Percentiles rank a stretch among this genome's conserved stretches.
Evolutionary conservation across 1,139 yeast genomes (phyloP).

Genomic region (Pichia sp.): DNA sequence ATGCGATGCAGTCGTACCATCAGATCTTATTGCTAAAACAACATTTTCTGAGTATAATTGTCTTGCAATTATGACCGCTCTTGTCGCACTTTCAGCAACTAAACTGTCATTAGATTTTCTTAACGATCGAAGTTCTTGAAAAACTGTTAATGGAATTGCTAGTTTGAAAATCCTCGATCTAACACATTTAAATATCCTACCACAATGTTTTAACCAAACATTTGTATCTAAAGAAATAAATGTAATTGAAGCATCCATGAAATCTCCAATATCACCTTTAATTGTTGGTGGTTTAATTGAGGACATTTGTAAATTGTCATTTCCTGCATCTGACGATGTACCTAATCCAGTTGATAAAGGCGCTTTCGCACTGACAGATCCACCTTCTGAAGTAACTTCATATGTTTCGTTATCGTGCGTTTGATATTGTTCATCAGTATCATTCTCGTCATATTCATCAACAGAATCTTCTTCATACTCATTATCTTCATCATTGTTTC

Average conservation of each 20-base stretch:
- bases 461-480: constrained; percentile 17
- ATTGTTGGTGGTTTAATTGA: constrained; percentile 11
- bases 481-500: constrained; percentile 5
- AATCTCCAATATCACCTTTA: constrained; percentile 30
- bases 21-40: constrained; percentile 40
- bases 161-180: constrained; percentile 51
- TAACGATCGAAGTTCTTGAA: constrained; percentile 70
- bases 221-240: constrained; percentile 68
- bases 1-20: constrained; percentile 51
- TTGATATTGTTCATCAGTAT: constrained; percentile 15
- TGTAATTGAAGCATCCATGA: constrained; percentile 51
- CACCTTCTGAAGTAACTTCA: constrained; percentile 12
- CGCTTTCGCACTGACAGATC: constrained; percentile 12
- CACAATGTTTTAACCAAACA: constrained; percentile 77
- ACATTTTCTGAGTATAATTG: constrained; percentile 56
- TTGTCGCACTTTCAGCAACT: constrained; percentile 73
- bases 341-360: constrained; percentile 3
- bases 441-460: constrained; percentile 12
- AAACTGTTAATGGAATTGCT: constrained; percentile 67
- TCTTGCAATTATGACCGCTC: constrained; percentile 68
- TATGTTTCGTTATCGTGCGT: constrained; percentile 5
- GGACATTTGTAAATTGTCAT: background rate
- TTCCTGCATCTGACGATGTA: constrained; percentile 10
- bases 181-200: constrained; percentile 64
- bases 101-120: constrained; percentile 69